Conservation (phyloP, 331 rosid species). For the Dryas integrifolia region DNA sequence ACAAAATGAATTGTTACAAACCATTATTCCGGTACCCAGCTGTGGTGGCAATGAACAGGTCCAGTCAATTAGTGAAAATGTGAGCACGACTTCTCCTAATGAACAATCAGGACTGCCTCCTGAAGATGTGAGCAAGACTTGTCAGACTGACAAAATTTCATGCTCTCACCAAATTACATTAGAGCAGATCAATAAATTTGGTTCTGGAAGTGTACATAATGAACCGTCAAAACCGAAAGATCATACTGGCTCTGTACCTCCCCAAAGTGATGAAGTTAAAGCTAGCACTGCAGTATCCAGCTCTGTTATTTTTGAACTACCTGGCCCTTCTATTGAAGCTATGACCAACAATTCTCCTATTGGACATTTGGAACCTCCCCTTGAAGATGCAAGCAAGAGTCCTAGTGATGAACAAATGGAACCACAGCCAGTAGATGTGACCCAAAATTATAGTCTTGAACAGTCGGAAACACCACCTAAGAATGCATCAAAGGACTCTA, state of each 20-base stretch:
- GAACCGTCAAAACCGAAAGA: constrained; percentile 30
- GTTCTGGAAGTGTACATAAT: constrained; percentile 23
- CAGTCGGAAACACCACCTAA: constrained; percentile 34
- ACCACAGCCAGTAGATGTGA: constrained; percentile 34
- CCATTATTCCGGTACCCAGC: constrained; percentile 18
- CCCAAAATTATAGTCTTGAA: constrained; percentile 31
- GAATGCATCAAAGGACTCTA: constrained; percentile 17
- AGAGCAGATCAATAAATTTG: constrained; percentile 22
- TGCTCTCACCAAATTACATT: constrained; percentile 30
- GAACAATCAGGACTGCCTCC: constrained; percentile 34
- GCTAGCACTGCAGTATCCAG: constrained; percentile 26
- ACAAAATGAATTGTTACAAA: constrained; percentile 33
- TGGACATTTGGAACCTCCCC: constrained; percentile 27
- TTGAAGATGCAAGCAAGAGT: constrained; percentile 26
- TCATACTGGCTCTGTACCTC: constrained; percentile 27
- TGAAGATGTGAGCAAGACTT: constrained; percentile 29
- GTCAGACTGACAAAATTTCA: constrained; percentile 35
- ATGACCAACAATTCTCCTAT: constrained; percentile 19
- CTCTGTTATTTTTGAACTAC: constrained; percentile 26
- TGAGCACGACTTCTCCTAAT: constrained; percentile 26
- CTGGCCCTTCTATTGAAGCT: constrained; percentile 27
- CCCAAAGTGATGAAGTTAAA: constrained; percentile 35
- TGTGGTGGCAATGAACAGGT: constrained; percentile 31
- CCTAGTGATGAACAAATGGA: constrained; percentile 35
- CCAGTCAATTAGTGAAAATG: constrained; percentile 30